Evolutionary conservation across 306 rosid species (phyloP).

Genomic region (Acacia melanoxylon): DNA sequence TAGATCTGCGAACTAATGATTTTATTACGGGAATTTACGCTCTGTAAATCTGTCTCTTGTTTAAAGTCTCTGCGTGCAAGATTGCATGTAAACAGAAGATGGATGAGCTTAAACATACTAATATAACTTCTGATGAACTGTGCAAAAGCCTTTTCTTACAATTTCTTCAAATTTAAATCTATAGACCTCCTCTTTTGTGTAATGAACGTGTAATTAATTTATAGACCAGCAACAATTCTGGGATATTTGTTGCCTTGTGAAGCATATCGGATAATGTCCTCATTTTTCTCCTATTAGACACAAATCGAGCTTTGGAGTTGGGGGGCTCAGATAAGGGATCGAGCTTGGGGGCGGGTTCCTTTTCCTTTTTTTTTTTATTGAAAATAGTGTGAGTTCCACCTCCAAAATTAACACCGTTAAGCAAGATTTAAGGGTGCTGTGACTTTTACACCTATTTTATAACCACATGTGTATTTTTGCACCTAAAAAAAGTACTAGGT

Average conservation of each 20-base stretch:
- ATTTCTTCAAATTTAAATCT: neutral
- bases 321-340: too few relatives aligned
- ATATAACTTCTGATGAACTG: neutral
- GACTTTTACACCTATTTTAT: too few relatives aligned
- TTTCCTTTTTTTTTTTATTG: too few relatives aligned
- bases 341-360: too few relatives aligned
- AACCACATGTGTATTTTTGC: too few relatives aligned
- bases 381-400: too few relatives aligned
- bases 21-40: neutral
- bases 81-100: neutral
- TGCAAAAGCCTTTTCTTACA: neutral
- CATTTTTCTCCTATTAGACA: too few relatives aligned
- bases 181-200: conserved; percentile 31
- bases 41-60: conserved; percentile 10
- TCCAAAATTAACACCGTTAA: too few relatives aligned
- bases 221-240: too few relatives aligned
- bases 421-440: too few relatives aligned
- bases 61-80: neutral
- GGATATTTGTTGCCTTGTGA: neutral
- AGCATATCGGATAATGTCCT: neutral
- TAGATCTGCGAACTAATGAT: conserved; percentile 38
- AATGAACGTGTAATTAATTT: neutral
- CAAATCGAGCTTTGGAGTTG: too few relatives aligned
- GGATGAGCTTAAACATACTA: neutral
- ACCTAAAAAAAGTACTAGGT: too few relatives aligned